Evolutionary conservation across 306 rosid species (phyloP).

Genomic region (Senna tora): DNA sequence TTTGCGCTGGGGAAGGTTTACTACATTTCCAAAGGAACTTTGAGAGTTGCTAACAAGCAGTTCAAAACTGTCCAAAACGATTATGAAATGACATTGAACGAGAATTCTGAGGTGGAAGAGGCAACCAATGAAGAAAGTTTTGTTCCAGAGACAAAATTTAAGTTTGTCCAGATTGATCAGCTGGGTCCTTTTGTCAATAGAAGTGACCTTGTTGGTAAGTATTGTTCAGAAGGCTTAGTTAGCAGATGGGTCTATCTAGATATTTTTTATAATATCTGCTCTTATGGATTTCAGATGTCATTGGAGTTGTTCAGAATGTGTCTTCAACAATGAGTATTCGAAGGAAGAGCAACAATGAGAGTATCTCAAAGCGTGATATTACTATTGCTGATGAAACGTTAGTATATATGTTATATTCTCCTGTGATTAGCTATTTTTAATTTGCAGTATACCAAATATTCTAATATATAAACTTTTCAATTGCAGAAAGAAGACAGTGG

Average conservation of each 20-base stretch:
- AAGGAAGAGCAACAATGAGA: slow-evolving; percentile 82
- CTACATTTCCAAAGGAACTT: slow-evolving; percentile 80
- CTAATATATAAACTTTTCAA: neutral
- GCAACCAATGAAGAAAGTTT: slow-evolving; percentile 64
- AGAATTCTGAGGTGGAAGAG: slow-evolving; percentile 92
- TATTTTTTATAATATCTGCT: neutral
- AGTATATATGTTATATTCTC: slow-evolving; percentile 13
- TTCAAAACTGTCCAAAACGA: slow-evolving; percentile 88
- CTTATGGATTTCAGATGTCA: slow-evolving; percentile 56
- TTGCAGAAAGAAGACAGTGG: slow-evolving; percentile 85
- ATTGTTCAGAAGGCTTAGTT: neutral
- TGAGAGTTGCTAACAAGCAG: slow-evolving; percentile 87
- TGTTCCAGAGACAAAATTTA: slow-evolving; percentile 77
- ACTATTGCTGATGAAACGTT: slow-evolving; percentile 94
- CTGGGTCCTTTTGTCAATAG: slow-evolving; percentile 81
- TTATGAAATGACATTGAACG: slow-evolving; percentile 91
- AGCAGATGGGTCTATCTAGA: neutral
- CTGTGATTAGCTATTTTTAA: neutral
- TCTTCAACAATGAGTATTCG: slow-evolving; percentile 87
- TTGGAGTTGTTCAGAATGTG: slow-evolving; percentile 88
- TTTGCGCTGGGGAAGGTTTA: slow-evolving; percentile 87
- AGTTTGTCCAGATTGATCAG: slow-evolving; percentile 80
- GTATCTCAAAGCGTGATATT: slow-evolving; percentile 84
- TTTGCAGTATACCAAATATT: neutral
- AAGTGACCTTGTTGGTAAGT: slow-evolving; percentile 82